Evolutionary conservation across 257 asterid genomes (phyloP).

Genomic region (Solanum pinnatisectum): DNA sequence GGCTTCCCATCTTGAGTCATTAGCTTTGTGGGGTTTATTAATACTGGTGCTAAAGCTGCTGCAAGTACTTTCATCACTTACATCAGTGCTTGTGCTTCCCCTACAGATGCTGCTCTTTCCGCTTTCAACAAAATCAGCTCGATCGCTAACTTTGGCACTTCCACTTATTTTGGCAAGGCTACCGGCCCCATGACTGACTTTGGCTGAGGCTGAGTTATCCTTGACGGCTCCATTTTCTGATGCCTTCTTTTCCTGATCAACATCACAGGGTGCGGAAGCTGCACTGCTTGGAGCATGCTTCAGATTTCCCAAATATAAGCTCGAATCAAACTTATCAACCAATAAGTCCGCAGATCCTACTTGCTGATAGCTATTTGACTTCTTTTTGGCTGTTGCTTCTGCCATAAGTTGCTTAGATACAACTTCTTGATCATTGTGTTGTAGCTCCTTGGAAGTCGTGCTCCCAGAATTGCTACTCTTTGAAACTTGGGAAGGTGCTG

Average conservation of each 20-base stretch:
- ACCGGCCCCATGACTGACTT: background rate
- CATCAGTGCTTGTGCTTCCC: background rate
- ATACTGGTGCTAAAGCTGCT: background rate
- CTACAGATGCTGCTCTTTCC: constrained; percentile 1
- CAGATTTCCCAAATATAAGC: background rate
- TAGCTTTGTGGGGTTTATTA: background rate
- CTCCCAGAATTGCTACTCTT: background rate
- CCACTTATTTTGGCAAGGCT: background rate
- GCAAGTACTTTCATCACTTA: background rate
- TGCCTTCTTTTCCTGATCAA: background rate
- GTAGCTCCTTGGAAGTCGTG: background rate
- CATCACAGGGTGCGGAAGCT: background rate
- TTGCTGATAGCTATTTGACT: background rate
- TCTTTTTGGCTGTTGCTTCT: background rate
- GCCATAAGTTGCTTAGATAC: background rate
- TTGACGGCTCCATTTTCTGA: background rate
- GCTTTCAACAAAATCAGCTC: background rate
- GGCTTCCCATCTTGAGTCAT: background rate
- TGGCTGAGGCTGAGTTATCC: background rate
- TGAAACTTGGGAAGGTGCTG: background rate
- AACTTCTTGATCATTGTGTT: background rate
- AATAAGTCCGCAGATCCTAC: background rate
- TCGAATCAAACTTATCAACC: background rate
- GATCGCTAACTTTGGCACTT: background rate
- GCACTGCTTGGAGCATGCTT: background rate